Evolutionary conservation across 768 basidiomycete genomes (phyloP).

Genomic region (Chalciporus pseudorubinellus): DNA sequence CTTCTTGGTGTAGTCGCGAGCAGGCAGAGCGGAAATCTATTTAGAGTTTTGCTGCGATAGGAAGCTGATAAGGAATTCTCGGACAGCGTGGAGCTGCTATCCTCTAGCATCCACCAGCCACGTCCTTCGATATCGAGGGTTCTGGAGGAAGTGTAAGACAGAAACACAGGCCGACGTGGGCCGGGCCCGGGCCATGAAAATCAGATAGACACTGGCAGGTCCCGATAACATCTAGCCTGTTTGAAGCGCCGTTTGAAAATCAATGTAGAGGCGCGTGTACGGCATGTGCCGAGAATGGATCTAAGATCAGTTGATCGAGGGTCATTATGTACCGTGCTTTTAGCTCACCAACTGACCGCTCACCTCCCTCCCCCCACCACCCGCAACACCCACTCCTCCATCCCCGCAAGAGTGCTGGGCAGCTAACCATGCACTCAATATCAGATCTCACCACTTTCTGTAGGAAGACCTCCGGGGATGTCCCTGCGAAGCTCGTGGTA

Average conservation of each 20-base stretch:
- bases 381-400: slow-evolving; percentile 12
- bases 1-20: slow-evolving; percentile 11
- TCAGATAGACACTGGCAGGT: too few relatives aligned
- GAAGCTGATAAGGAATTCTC: slow-evolving; percentile 18
- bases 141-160: too few relatives aligned
- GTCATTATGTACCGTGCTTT: slow-evolving; percentile 10
- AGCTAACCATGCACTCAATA: slow-evolving; percentile 64
- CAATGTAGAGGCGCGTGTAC: slow-evolving; percentile 21
- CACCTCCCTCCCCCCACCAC: slow-evolving; percentile 7
- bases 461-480: slow-evolving; percentile 79
- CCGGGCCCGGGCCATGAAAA: too few relatives aligned
- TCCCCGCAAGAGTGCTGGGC: background rate
- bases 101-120: too few relatives aligned
- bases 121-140: too few relatives aligned
- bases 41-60: slow-evolving; percentile 28
- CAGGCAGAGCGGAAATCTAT: slow-evolving; percentile 24
- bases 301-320: slow-evolving; percentile 27
- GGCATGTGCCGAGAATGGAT: slow-evolving; percentile 25
- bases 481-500: slow-evolving; percentile 86
- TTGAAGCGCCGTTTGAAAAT: background rate
- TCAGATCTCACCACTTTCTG: slow-evolving; percentile 88
- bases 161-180: too few relatives aligned
- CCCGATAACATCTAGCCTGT: too few relatives aligned
- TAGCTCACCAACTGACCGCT: slow-evolving; percentile 8
- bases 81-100: background rate